Evolutionary conservation across 2,329 filamentous ascomycete genomes (phyloP), one percentile per base, ranked within the genome.

Genomic region (Periconia digitata): DNA sequence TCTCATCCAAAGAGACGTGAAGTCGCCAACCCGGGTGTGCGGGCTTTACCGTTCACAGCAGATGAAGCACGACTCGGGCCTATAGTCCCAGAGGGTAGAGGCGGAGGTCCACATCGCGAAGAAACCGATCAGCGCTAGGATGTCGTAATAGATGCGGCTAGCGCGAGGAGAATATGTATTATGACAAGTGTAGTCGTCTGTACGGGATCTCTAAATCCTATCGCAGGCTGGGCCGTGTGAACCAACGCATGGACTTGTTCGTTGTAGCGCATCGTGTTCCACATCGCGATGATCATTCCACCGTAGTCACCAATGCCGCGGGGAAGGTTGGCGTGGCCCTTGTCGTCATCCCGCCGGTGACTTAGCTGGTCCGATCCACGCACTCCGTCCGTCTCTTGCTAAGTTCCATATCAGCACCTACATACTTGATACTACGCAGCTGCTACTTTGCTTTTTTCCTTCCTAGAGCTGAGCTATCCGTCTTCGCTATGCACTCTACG

Each of bases 181-280:
- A 12, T 27, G 24, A 27, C 24, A 27, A 13, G 27, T 32, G 27
- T 32, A 15, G 27, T 10, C 27, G 12, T 3, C 5, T 32, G n/a
- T n/a, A n/a, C n/a, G n/a, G n/a, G n/a, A n/a, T n/a, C n/a, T 15
- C 10, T 15, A 36, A 40, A 40, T 50, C 50, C 38, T 56, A 56
- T 56, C 49, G 59, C 60, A 59, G 49, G n/a, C 4, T 4, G 27
- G 10, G 27, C 24, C 27, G n/a, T 32, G 27, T 15, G 3, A 32
- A 32, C 3, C 3, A 13, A 5, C 8, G 8, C n/a, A n/a, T n/a
- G n/a, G n/a, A n/a, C n/a, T 32, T 15, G 27, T 15, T 15, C n/a
- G 27, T 15, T 32, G 10, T 10, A 12, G 27, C 27, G 27, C 5
- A 16, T 12, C 27, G n/a, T 32, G 27, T 32, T 32, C 8, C 27